Evolutionary conservation across 208 protist species (phyloP).

Genomic region (Crithidia fasciculata): DNA sequence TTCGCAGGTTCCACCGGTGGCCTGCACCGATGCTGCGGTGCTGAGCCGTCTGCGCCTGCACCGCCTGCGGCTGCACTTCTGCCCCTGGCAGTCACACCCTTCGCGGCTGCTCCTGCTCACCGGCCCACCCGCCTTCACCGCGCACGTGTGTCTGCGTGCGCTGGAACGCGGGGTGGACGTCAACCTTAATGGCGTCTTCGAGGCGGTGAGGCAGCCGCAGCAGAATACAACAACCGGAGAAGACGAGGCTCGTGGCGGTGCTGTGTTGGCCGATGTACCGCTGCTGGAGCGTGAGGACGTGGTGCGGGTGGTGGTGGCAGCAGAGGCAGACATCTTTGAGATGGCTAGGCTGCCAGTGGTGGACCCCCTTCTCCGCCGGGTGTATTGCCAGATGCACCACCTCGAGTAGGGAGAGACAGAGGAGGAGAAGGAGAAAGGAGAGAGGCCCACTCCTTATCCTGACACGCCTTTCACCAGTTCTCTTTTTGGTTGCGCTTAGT

Average conservation of each 20-base stretch:
- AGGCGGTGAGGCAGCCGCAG: neutral
- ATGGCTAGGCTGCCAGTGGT: conserved; percentile 58
- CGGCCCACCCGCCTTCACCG: conserved; percentile 59
- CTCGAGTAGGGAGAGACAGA: neutral
- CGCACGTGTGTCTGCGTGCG: conserved; percentile 57
- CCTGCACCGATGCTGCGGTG: conserved; percentile 13
- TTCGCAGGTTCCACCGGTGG: conserved; percentile 19
- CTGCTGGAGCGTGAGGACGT: neutral
- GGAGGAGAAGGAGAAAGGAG: neutral
- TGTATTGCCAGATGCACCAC: conserved; percentile 61
- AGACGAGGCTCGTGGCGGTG: too few species aligned
- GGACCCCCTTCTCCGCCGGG: conserved; percentile 59
- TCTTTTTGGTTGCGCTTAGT: too few species aligned
- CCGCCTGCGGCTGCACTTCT: conserved; percentile 37
- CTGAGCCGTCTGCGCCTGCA: conserved; percentile 49
- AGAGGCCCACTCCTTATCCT: neutral
- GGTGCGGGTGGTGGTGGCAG: conserved; percentile 33
- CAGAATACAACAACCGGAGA: neutral
- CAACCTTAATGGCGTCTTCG: conserved; percentile 59
- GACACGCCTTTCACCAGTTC: too few species aligned
- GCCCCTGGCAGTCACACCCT: conserved; percentile 38
- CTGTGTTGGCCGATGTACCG: neutral
- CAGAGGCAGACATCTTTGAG: conserved; percentile 58
- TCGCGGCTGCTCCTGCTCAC: conserved; percentile 65
- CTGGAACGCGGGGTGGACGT: conserved; percentile 55